phyloP scores from a whole-genome alignment of 805 yeast species.

The Wickerhamomyces queroliae region DNA sequence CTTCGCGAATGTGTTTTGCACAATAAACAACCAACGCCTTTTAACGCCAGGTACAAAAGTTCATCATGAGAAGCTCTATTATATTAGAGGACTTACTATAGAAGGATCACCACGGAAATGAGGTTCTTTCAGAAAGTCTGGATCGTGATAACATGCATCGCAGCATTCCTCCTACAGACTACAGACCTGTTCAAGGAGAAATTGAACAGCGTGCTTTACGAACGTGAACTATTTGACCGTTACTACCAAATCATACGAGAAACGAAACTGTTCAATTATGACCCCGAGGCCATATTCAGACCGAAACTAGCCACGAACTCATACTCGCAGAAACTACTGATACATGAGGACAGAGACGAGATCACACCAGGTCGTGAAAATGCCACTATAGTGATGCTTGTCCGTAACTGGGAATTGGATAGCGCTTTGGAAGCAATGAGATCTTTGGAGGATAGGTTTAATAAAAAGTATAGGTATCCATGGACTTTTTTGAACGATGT shows the following conservation, averaged over 20 bases:
- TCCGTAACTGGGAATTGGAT: slow-evolving; percentile 70
- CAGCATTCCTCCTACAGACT: slow-evolving; percentile 15
- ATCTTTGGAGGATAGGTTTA: slow-evolving; percentile 71
- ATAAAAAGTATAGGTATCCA: slow-evolving; percentile 57
- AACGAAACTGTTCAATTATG: slow-evolving; percentile 2
- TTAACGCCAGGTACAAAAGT: too few relatives aligned
- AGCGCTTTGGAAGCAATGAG: slow-evolving; percentile 76
- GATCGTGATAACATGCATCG: slow-evolving; percentile 19
- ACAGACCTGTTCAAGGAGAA: slow-evolving; percentile 15
- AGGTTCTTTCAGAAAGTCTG: slow-evolving; percentile 20
- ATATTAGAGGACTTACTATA: neutral
- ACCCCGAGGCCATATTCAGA: slow-evolving; percentile 14
- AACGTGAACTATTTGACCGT: slow-evolving; percentile 13
- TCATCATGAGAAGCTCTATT: neutral
- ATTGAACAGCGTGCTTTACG: slow-evolving; percentile 15
- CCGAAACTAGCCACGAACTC: slow-evolving; percentile 35
- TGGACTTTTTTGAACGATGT: slow-evolving; percentile 80
- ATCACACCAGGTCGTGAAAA: slow-evolving; percentile 53
- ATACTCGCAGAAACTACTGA: slow-evolving; percentile 25
- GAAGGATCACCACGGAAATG: slow-evolving; percentile 13
- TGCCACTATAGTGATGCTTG: slow-evolving; percentile 85
- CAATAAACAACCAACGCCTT: too few relatives aligned
- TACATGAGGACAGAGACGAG: slow-evolving; percentile 26
- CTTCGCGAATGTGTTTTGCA: too few relatives aligned
- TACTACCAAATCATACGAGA: slow-evolving; percentile 19